Percentiles rank a stretch among this genome's conserved stretches.
Evolutionary conservation across 345 rosid species (phyloP).

Genomic region (Sisymbrium irio): DNA sequence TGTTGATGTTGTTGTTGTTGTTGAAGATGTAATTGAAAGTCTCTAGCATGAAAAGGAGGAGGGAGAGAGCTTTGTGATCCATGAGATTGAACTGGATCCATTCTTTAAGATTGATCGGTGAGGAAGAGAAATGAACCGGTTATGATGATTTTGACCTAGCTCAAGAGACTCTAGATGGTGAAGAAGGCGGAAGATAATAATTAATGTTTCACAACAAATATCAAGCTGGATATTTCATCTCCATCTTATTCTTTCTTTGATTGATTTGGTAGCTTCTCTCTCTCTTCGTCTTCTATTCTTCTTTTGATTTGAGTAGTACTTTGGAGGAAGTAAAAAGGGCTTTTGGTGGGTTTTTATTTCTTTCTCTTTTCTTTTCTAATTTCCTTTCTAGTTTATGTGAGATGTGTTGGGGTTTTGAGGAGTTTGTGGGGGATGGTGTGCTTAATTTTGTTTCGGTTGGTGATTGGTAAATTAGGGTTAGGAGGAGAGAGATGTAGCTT

Average conservation of each 20-base stretch:
- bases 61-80: constrained; percentile 72
- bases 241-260: constrained; percentile 19
- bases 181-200: background rate
- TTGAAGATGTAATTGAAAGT: constrained; percentile 80
- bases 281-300: constrained; percentile 1
- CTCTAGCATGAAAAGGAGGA: constrained; percentile 89
- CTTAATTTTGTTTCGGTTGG: constrained; percentile 27
- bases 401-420: constrained; percentile 31
- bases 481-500: background rate
- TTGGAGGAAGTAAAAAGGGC: constrained; percentile 32
- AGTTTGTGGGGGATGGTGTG: constrained; percentile 28
- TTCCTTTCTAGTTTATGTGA: constrained; percentile 11
- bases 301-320: constrained; percentile 31
- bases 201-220: constrained; percentile 26
- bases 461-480: constrained; percentile 31
- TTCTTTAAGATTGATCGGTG: constrained; percentile 24
- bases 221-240: constrained; percentile 23
- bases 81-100: constrained; percentile 87
- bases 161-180: constrained; percentile 4
- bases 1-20: constrained; percentile 44
- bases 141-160: constrained; percentile 18
- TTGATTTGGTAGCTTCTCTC: constrained; percentile 25
- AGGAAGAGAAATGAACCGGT: constrained; percentile 4
- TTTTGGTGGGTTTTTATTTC: constrained; percentile 32
- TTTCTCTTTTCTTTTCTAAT: constrained; percentile 2